Evolutionary conservation across 2,329 filamentous ascomycete species (phyloP).

Genomic region (Penicillium rolfsii): DNA sequence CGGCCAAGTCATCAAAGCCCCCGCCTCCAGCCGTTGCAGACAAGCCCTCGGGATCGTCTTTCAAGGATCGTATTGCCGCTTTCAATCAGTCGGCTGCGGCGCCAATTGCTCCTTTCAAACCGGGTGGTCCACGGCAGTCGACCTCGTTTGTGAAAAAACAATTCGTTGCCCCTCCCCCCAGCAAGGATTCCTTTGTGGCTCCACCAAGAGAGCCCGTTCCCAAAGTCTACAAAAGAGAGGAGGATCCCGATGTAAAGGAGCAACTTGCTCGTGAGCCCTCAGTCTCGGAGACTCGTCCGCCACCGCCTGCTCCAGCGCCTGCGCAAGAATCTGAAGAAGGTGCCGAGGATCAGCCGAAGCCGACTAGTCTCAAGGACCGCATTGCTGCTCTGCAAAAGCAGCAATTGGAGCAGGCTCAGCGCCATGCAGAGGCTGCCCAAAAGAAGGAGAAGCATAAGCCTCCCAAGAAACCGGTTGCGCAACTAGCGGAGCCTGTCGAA

Average conservation of each 20-base stretch:
- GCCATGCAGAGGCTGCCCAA: conserved; percentile 74
- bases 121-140: conserved; percentile 62
- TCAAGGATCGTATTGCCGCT: conserved; percentile 93
- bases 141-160: conserved; percentile 90
- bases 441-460: conserved; percentile 88
- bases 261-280: conserved; percentile 39
- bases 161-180: conserved; percentile 92
- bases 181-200: conserved; percentile 86
- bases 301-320: conserved; percentile 29
- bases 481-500: conserved; percentile 34
- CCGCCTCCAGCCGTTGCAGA: conserved; percentile 69
- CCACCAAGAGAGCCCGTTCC: conserved; percentile 70
- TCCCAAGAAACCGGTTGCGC: conserved; percentile 65
- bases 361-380: conserved; percentile 89
- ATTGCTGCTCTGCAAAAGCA: conserved; percentile 94
- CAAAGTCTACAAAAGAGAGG: conserved; percentile 82
- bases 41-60: conserved; percentile 76
- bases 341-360: conserved; percentile 80
- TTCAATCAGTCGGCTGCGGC: conserved; percentile 90
- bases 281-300: conserved; percentile 37
- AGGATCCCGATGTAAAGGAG: conserved; percentile 65
- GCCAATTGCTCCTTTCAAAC: conserved; percentile 88
- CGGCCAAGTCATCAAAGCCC: conserved; percentile 56
- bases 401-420: conserved; percentile 83
- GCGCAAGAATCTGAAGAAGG: conserved; percentile 57